Percentiles rank a stretch among this genome's conserved stretches.
Conservation (phyloP, 768 basidiomycete species). For the Fistulinella prunicolor region DNA sequence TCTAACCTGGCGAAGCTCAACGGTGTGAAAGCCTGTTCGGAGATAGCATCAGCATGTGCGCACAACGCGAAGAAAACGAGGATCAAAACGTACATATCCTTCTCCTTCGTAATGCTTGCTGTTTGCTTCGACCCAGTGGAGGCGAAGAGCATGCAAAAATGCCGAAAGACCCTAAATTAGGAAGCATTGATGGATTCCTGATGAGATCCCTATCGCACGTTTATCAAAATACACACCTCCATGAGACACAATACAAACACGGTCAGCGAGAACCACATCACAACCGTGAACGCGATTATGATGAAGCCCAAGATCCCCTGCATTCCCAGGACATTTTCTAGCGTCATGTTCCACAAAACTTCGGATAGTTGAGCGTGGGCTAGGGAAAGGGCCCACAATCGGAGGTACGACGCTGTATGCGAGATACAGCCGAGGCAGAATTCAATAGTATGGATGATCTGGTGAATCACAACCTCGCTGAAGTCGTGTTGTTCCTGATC, state of each 20-base stretch:
- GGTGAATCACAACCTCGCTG: conserved; percentile 93
- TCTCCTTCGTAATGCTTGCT: conserved; percentile 93
- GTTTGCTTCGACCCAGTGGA: conserved; percentile 98
- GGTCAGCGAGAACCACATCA: conserved; percentile 79
- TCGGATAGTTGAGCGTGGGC: conserved; percentile 97
- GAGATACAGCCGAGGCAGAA: conserved; percentile 99
- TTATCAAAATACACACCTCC: conserved; percentile 63
- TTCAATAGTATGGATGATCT: conserved; percentile 98
- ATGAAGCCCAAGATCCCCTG: conserved; percentile 62
- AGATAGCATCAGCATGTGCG: conserved; percentile 27
- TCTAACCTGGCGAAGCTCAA: conserved; percentile 45
- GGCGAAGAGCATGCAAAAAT: conserved; percentile 91
- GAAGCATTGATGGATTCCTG: neutral
- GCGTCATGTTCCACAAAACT: conserved; percentile 87
- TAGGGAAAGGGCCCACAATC: conserved; percentile 96
- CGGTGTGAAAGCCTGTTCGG: conserved; percentile 44
- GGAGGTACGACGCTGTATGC: conserved; percentile 90
- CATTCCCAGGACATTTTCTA: conserved; percentile 60
- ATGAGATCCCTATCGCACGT: conserved; percentile 19
- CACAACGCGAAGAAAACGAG: conserved; percentile 21
- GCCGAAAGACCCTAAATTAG: conserved; percentile 79
- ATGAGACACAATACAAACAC: conserved; percentile 84
- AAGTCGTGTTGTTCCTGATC: conserved; percentile 83
- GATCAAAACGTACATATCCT: conserved; percentile 68
- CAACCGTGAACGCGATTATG: conserved; percentile 45